A percentile compares a stretch with the other conserved stretches of the same genome.
phyloP scores from a whole-genome alignment of 176 grass and related monocot species.

The Panicum miliaceum region DNA sequence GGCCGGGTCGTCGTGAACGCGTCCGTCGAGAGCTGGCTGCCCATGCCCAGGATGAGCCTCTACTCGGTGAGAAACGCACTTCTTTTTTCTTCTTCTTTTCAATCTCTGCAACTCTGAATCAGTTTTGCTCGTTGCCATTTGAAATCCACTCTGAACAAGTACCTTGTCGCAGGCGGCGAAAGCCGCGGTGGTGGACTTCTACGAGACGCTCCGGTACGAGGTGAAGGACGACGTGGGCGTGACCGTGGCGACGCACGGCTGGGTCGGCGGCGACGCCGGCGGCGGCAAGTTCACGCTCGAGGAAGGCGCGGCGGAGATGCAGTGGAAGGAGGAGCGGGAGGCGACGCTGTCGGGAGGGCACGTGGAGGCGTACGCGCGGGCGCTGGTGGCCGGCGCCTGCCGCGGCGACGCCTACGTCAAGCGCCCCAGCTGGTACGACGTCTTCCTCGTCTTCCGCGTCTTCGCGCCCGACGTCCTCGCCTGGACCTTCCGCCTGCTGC shows the following conservation, averaged over 20 bases:
- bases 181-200: constrained; percentile 84
- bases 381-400: constrained; percentile 75
- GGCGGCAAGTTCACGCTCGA: constrained; percentile 63
- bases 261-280: constrained; percentile 59
- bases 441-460: constrained; percentile 83
- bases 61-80: constrained; percentile 56
- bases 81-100: no score
- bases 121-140: not conserved
- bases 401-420: constrained; percentile 71
- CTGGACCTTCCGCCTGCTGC: constrained; percentile 77
- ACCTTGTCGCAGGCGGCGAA: constrained; percentile 60
- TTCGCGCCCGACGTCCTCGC: constrained; percentile 78
- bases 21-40: constrained; percentile 82
- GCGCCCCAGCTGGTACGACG: constrained; percentile 69
- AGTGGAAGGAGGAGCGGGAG: constrained; percentile 76
- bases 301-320: constrained; percentile 57
- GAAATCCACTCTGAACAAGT: not conserved
- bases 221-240: constrained; percentile 76
- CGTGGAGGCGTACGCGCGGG: constrained; percentile 61
- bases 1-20: constrained; percentile 84
- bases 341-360: constrained; percentile 45
- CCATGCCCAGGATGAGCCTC: constrained; percentile 89
- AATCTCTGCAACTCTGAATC: not conserved
- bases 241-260: constrained; percentile 82
- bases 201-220: constrained; percentile 83